These are phyloP conservation scores for Malassezia japonica DNA, from an alignment of 1,284 basidiomycete genomes.

Conservation along the genomic window DNA sequence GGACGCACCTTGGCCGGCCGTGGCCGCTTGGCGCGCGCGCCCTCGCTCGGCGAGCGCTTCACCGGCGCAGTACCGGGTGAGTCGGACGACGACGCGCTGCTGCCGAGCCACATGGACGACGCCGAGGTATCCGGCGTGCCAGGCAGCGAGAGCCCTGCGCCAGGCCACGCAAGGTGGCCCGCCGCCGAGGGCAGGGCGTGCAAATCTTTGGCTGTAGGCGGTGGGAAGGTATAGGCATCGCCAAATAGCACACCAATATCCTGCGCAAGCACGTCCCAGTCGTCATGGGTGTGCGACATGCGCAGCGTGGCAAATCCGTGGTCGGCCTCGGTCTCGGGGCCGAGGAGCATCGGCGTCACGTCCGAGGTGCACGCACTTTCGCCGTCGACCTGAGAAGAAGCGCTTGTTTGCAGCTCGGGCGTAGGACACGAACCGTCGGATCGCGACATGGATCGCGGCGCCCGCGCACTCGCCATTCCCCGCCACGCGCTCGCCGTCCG, in stretches of 20 bases:
- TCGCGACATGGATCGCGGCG: background rate
- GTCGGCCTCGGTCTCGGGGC: background rate
- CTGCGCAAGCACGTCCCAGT: background rate
- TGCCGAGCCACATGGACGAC: too few species aligned
- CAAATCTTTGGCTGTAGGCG: background rate
- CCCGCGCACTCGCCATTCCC: background rate
- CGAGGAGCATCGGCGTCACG: background rate
- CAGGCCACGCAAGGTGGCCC: background rate
- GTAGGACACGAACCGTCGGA: slow-evolving; percentile 1
- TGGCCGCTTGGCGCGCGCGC: background rate
- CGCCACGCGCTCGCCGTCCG: too few species aligned
- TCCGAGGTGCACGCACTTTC: background rate
- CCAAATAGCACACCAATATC: background rate
- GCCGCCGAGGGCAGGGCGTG: background rate
- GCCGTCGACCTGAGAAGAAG: background rate
- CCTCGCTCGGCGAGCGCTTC: background rate
- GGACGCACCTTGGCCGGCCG: background rate
- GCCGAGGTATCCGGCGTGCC: background rate
- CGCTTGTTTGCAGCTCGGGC: background rate
- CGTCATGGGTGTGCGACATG: background rate
- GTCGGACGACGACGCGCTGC: background rate
- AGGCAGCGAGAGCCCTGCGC: background rate
- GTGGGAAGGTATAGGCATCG: background rate
- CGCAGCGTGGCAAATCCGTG: background rate
- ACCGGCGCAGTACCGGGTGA: background rate